These are phyloP conservation scores for Chlorella vulgaris DNA, from an alignment of 139 green algal genomes.

Conservation along the genomic window DNA sequence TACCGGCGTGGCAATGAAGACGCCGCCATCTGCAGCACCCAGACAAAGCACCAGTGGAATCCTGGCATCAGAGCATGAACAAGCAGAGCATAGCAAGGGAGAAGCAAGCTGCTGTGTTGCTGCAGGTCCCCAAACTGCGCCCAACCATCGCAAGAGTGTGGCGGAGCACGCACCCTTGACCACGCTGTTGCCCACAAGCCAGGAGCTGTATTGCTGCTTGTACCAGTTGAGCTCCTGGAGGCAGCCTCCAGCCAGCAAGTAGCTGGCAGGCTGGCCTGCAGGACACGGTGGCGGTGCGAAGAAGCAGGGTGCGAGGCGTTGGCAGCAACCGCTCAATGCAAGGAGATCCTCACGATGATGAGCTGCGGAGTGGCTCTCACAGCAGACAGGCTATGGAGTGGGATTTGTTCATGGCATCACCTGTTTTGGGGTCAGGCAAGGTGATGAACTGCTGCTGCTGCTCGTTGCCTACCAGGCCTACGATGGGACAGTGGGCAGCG, in stretches of 20 bases:
- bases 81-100: no score
- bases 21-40: conserved; percentile 53
- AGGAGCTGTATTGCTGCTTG: conserved; percentile 39
- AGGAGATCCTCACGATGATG: no score
- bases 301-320: no score
- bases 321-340: no score
- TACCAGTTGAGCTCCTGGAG: conserved; percentile 50
- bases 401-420: no score
- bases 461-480: neutral
- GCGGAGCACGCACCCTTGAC: conserved; percentile 39
- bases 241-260: conserved; percentile 27
- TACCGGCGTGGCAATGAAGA: conserved; percentile 61
- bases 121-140: neutral
- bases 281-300: neutral
- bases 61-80: no score
- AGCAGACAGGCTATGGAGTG: no score
- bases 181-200: conserved; percentile 49
- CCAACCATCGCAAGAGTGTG: no score
- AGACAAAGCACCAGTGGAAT: neutral
- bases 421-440: conserved; percentile 16
- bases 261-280: conserved; percentile 40
- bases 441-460: conserved; percentile 10
- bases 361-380: no score
- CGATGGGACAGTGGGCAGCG: neutral
- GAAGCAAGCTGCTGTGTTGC: neutral